Base-by-base conservation (phyloP, 768 basidiomycete species). In the Tylopilus cervinicoccineus region DNA sequence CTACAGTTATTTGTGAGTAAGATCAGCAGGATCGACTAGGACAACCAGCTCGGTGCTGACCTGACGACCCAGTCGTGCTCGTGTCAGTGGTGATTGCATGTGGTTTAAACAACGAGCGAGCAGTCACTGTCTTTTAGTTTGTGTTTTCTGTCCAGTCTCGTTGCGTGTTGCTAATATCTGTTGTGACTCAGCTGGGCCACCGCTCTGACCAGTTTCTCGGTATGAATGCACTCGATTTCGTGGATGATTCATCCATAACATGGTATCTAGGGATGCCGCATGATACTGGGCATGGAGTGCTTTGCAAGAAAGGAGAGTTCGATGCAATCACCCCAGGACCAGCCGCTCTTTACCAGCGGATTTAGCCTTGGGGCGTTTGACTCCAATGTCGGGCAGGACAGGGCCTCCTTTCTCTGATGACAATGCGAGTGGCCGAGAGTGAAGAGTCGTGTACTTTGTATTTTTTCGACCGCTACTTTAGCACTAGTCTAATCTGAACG, bases 281-380 rank as follows among this genome's bases (percentile, higher is more conserved):
- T 64, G 45, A 53, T 64, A 31, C n/a, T 57, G 11, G 50, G 52
- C 31, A 19, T 47, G 56, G 59, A 59, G 26, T 38, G 50, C 17
- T 51, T 66, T n/a, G 47, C 52, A 22, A 49, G 48, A 32, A 38
- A 12, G 16, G 37, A 48, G 16, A 13, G 11, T 16, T 6, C 24
- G 6, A 9, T 3, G 4, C 33, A 19, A 17, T 24, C 23, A 1
- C 7, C 22, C 7, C 27, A 10, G 2, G 28, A 14, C 9, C 40
- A n/a, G 8, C 2, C 13, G 7, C 5, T 28, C 45, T 31, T 58
- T 12, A 58, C 58, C 12, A 54, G 47, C 32, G 19, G 33, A n/a
- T 14, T 59, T 16, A 47, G 12, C 32, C 4, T 61, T 4, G 24
- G 12, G 19, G 16, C 9, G 1, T 0, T 26, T 10, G 38, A n/a